Evolutionary conservation across 345 rosid genomes (phyloP), one percentile per base, ranked within the genome.

Genomic region (Boechera stricta): DNA sequence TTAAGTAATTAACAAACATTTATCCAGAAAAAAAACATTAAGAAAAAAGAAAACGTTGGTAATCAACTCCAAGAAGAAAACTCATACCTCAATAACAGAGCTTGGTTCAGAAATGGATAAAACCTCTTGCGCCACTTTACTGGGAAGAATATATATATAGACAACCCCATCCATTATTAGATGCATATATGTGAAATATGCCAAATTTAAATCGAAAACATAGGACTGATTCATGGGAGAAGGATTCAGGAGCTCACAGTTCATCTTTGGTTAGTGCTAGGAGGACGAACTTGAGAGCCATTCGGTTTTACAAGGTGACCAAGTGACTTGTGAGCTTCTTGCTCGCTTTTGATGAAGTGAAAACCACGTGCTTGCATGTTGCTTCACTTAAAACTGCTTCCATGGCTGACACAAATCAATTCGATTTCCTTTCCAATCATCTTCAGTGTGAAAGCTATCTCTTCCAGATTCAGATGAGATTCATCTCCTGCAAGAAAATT

Each of bases 401-500:
- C 33, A 38, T 67, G 73, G 62, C 24, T 32, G 15, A 78, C 15
- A 74, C 68, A 63, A 35, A 75, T 51, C 71, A 60, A 35, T 65
- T 49, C 78, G 71, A 71, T 60, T 63, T 87, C 88, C 47, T 82
- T 77, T 11, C 49, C 71, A 82, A 81, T 75, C 75, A 78, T 67
- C 55, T 61, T 18, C 62, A 87, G 32, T 52, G 82, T 83, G 75
- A 70, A 62, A 63, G 66, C 76, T 69, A 84, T 82, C 52, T 76
- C 84, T 62, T 72, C 82, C n/a, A 75, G 10, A 47, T 78, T 75
- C 81, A 49, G 32, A 77, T 81, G 89, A 63, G 84, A 79, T 67
- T 75, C 79, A 71, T 87, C 89, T 47, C 91, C 88, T 3, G 86
- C 85, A 7, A 84, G 82, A 72, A 89, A 86, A 69, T 82, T 67